phyloP scores from a whole-genome alignment of 345 rosid species.

The Odontarrhena argentea region DNA sequence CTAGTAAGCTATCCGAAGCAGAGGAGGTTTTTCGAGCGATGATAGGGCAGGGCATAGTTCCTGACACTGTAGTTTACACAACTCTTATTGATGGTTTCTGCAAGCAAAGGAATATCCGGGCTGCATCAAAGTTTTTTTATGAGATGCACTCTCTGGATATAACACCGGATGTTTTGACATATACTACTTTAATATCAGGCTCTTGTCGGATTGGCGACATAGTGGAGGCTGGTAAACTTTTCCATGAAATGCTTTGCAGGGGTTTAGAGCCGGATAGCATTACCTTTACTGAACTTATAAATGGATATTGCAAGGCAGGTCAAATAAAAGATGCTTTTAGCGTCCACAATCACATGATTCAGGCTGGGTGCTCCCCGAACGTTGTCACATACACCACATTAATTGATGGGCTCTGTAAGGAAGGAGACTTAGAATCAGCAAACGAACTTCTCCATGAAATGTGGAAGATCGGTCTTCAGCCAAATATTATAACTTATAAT shows the following conservation, averaged over 20 bases:
- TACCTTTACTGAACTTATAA: constrained; percentile 74
- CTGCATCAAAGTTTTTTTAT: constrained; percentile 55
- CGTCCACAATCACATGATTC: constrained; percentile 83
- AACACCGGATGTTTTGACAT: constrained; percentile 67
- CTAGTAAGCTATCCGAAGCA: constrained; percentile 58
- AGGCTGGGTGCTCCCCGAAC: constrained; percentile 64
- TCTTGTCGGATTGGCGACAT: constrained; percentile 64
- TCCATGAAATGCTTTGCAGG: constrained; percentile 58
- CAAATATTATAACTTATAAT: constrained; percentile 75
- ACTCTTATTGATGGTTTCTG: constrained; percentile 83
- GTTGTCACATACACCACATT: constrained; percentile 83
- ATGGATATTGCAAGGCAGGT: constrained; percentile 84
- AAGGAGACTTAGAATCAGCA: constrained; percentile 78
- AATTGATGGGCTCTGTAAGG: constrained; percentile 85
- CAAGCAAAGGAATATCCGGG: constrained; percentile 54
- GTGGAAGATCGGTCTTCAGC: constrained; percentile 71
- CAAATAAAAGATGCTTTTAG: constrained; percentile 70
- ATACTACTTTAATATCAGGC: constrained; percentile 76
- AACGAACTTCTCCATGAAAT: constrained; percentile 91
- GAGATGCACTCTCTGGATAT: constrained; percentile 60
- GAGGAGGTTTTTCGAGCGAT: constrained; percentile 67
- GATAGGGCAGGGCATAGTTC: constrained; percentile 54
- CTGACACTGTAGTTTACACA: constrained; percentile 73
- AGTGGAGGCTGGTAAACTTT: constrained; percentile 65
- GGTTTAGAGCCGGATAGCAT: constrained; percentile 75